These are phyloP conservation scores for Termitomyces sp. DNA, from an alignment of 768 basidiomycete genomes.

Conservation along the genomic window DNA sequence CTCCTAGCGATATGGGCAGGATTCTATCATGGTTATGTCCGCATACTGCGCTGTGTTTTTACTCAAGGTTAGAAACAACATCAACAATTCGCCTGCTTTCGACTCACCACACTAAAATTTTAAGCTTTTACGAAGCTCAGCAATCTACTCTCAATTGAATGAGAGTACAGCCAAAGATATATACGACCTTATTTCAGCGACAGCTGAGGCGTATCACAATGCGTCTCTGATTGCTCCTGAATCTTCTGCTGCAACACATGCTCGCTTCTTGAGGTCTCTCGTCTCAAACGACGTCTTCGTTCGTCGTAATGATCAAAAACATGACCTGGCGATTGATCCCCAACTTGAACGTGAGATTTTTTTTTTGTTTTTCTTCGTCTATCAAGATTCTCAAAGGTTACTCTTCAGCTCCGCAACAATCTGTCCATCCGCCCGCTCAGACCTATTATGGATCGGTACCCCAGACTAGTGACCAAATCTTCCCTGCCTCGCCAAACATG, in stretches of 20 bases:
- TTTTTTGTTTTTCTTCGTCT: not conserved
- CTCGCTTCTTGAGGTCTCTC: conserved; percentile 71
- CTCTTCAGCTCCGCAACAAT: conserved; percentile 17
- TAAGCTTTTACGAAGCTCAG: conserved; percentile 67
- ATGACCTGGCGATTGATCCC: conserved; percentile 46
- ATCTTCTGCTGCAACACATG: conserved; percentile 68
- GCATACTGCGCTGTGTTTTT: conserved; percentile 82
- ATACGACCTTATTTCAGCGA: conserved; percentile 55
- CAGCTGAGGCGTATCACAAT: conserved; percentile 75
- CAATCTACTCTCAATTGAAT: conserved; percentile 48
- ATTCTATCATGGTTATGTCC: conserved; percentile 80
- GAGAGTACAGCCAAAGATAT: conserved; percentile 62
- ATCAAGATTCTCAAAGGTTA: conserved; percentile 1
- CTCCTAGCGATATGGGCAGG: conserved; percentile 73
- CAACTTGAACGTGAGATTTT: conserved; percentile 43
- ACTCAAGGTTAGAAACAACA: conserved; percentile 46
- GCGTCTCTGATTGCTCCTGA: conserved; percentile 57
- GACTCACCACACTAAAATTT: conserved; percentile 3
- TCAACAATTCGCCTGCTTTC: not conserved
- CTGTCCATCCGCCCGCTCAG: conserved; percentile 18
- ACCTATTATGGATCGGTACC: conserved; percentile 18
- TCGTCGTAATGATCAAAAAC: conserved; percentile 32
- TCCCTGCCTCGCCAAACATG: conserved; percentile 34
- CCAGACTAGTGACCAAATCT: conserved; percentile 11
- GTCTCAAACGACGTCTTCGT: conserved; percentile 59